Conservation (phyloP, 805 yeast genomes). For the Martiniozyma abietophila region DNA sequence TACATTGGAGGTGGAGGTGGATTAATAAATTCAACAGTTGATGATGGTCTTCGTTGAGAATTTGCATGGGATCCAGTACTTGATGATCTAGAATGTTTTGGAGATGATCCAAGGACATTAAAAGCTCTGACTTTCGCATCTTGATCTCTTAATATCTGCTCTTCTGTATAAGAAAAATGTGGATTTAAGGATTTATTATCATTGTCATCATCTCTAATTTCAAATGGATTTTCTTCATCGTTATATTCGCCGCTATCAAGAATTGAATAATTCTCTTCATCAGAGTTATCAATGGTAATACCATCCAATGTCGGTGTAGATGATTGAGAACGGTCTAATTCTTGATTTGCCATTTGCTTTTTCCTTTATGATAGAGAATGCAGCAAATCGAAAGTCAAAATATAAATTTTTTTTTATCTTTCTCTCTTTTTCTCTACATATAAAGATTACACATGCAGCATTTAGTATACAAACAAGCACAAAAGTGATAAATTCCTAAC, state of each 20-base stretch:
- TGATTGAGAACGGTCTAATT: background rate
- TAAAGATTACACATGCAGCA: no score
- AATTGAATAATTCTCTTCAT: no score
- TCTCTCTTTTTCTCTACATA: no score
- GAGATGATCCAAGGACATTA: slow-evolving; percentile 32
- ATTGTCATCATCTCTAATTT: slow-evolving; percentile 7
- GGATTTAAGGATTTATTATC: slow-evolving; percentile 24
- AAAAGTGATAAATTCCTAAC: no score
- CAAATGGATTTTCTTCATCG: slow-evolving; percentile 7
- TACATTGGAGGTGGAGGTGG: slow-evolving; percentile 32
- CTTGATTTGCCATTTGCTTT: background rate
- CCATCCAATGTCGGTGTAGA: slow-evolving; percentile 2
- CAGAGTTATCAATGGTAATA: background rate
- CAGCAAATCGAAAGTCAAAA: background rate
- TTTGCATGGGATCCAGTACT: no score
- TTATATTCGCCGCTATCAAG: no score
- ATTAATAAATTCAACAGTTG: slow-evolving; percentile 26
- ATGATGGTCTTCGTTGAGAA: slow-evolving; percentile 25
- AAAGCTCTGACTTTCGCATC: slow-evolving; percentile 59
- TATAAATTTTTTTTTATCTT: no score
- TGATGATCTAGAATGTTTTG: slow-evolving; percentile 21
- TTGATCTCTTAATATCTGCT: slow-evolving; percentile 51
- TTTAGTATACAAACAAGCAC: no score
- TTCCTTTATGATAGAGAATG: background rate
- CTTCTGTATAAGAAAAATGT: slow-evolving; percentile 59